phyloP scores from a whole-genome alignment of 2,329 filamentous ascomycete species.

The Trichoderma endophyticum region DNA sequence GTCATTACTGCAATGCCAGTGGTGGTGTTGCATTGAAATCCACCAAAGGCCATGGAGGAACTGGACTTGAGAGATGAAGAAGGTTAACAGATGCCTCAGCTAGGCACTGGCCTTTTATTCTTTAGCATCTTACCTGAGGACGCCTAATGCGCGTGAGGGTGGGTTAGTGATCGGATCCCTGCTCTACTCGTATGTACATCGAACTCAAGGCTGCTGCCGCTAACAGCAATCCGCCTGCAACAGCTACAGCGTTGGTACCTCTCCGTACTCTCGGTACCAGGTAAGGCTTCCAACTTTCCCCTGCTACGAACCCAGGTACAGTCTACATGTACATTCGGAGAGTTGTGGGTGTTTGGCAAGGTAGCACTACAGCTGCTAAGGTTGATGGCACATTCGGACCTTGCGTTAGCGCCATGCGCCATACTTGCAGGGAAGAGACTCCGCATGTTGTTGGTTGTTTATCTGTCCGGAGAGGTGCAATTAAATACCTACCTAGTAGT shows the following conservation, averaged over 20 bases:
- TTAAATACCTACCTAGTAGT: not conserved
- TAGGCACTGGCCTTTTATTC: not conserved
- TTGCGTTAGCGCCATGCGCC: constrained; percentile 16
- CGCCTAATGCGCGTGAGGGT: not conserved
- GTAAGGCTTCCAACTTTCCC: not conserved
- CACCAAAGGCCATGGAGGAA: not conserved
- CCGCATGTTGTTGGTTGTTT: not conserved
- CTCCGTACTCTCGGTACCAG: not conserved
- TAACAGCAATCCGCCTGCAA: not conserved
- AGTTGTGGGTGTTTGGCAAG: not conserved
- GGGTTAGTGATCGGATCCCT: not conserved
- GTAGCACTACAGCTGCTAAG: not conserved
- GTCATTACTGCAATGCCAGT: not conserved
- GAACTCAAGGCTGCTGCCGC: not conserved
- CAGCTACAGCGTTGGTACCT: not conserved
- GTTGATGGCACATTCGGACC: not conserved
- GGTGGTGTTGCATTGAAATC: not conserved
- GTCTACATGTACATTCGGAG: not conserved
- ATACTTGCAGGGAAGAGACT: not conserved
- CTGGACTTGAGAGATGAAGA: not conserved
- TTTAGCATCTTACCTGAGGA: not conserved
- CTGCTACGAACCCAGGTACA: not conserved
- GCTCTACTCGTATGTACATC: not conserved
- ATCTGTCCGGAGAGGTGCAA: not conserved
- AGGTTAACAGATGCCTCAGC: not conserved